Conservation (phyloP, 495 filamentous ascomycete genomes). For the Penicillium steckii region DNA sequence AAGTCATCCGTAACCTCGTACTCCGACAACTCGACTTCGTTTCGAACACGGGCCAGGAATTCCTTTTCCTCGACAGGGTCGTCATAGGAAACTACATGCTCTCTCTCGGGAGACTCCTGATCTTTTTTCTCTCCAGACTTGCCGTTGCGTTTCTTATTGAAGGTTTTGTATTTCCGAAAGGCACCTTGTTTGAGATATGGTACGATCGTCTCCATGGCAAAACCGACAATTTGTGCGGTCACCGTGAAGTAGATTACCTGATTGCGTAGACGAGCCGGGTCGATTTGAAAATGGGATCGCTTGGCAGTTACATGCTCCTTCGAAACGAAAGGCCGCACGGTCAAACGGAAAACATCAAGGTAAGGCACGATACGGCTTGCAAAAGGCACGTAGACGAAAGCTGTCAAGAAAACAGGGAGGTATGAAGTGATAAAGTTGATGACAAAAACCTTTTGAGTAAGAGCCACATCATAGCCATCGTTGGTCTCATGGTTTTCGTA, state of each 20-base stretch:
- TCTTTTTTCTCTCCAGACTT: conserved; percentile 25
- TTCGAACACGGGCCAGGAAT: conserved; percentile 77
- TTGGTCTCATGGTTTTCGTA: conserved; percentile 91
- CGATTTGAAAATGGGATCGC: conserved; percentile 69
- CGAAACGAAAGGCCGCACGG: conserved; percentile 70
- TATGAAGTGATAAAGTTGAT: conserved; percentile 98
- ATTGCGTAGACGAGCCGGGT: conserved; percentile 79
- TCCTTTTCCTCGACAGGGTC: conserved; percentile 69
- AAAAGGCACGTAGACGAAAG: conserved; percentile 97
- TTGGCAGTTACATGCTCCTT: conserved; percentile 63
- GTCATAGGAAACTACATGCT: conserved; percentile 24
- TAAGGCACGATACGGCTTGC: conserved; percentile 84
- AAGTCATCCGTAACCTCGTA: conserved; percentile 90
- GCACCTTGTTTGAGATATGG: conserved; percentile 77
- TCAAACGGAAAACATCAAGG: conserved; percentile 80
- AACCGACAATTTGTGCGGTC: conserved; percentile 88
- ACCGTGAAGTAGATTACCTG: conserved; percentile 98
- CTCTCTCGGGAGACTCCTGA: conserved; percentile 25
- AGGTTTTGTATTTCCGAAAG: conserved; percentile 70
- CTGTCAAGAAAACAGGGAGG: conserved; percentile 85
- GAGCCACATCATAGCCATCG: conserved; percentile 71
- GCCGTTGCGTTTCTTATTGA: conserved; percentile 32
- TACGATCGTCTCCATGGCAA: conserved; percentile 82
- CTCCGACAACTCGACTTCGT: conserved; percentile 78
- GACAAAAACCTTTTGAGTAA: conserved; percentile 90